A percentile compares a stretch with the other conserved stretches of the same genome.
Evolutionary conservation across 495 filamentous ascomycete genomes (phyloP).

Genomic region (Rostrohypoxylon terebratum): DNA sequence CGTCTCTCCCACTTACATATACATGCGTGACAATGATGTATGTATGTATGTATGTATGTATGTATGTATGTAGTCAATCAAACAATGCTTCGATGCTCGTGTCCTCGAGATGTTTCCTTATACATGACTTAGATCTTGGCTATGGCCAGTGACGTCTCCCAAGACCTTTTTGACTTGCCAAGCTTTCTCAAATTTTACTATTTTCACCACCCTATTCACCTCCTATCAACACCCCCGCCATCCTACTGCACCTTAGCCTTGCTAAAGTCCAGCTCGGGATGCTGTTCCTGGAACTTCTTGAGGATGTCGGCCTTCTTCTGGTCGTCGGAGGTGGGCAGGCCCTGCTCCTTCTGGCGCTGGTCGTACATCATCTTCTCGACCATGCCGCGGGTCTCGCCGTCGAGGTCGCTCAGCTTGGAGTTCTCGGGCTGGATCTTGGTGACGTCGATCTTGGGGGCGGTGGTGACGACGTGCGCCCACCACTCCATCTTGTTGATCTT

Average conservation of each 20-base stretch:
- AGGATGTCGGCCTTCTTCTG: constrained; percentile 91
- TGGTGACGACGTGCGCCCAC: constrained; percentile 92
- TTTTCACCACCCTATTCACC: background rate
- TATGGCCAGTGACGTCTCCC: background rate
- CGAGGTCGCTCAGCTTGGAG: constrained; percentile 87
- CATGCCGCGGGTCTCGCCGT: constrained; percentile 97
- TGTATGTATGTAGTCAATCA: constrained; percentile 21
- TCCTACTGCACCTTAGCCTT: constrained; percentile 77
- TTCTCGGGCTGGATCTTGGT: constrained; percentile 95
- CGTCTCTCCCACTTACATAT: background rate
- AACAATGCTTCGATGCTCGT: background rate
- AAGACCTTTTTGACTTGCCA: constrained; percentile 43
- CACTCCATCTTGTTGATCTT: constrained; percentile 98
- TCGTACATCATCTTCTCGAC: constrained; percentile 99
- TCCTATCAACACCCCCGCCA: background rate
- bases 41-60: too few relatives aligned
- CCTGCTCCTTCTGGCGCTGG: constrained; percentile 93
- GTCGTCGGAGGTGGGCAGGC: constrained; percentile 88
- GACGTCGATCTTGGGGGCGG: constrained; percentile 90
- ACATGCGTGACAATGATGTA: background rate
- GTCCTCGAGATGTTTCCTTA: background rate
- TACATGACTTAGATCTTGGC: background rate
- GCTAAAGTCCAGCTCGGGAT: constrained; percentile 84
- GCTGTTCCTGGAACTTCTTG: constrained; percentile 84
- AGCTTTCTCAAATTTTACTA: constrained; percentile 35